phyloP scores from a whole-genome alignment of 148 eudicot genomes.

The Limonium bicolor region DNA sequence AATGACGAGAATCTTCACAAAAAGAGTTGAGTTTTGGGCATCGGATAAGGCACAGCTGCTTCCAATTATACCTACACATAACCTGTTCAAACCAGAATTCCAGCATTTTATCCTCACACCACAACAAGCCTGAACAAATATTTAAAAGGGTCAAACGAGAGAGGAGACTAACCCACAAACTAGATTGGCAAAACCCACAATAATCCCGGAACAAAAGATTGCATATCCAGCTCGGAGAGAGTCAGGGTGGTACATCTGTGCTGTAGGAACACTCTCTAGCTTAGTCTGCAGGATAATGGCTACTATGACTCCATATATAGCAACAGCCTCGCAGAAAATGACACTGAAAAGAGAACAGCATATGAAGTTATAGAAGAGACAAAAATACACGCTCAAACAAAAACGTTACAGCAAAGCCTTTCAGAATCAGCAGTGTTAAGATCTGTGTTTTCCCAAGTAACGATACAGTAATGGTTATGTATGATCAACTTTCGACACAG shows the following conservation, averaged over 20 bases:
- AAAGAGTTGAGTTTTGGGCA: slow-evolving; percentile 93
- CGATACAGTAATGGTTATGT: too few relatives aligned
- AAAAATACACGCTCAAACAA: too few relatives aligned
- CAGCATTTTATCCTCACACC: neutral
- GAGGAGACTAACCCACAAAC: slow-evolving; percentile 65
- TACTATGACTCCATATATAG: slow-evolving; percentile 96
- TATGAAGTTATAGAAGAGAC: too few relatives aligned
- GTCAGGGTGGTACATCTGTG: slow-evolving; percentile 54
- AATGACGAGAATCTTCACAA: slow-evolving; percentile 88
- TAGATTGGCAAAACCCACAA: slow-evolving; percentile 96
- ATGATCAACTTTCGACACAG: too few relatives aligned
- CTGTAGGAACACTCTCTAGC: slow-evolving; percentile 74
- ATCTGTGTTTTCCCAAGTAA: too few relatives aligned
- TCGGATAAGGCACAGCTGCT: slow-evolving; percentile 99
- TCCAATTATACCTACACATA: slow-evolving; percentile 95
- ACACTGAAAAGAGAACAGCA: slow-evolving; percentile 38
- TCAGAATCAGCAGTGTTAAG: too few relatives aligned
- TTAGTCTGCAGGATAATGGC: slow-evolving; percentile 96
- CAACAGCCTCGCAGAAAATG: slow-evolving; percentile 98
- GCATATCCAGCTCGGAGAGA: slow-evolving; percentile 97
- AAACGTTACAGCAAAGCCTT: too few relatives aligned
- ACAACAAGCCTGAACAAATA: too few relatives aligned
- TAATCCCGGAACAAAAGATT: slow-evolving; percentile 85
- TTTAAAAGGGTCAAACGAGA: neutral
- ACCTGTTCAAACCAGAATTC: slow-evolving; percentile 22